Percentiles rank a stretch among this genome's conserved stretches.
phyloP scores from a whole-genome alignment of 306 rosid genomes.

The Pachyrhizus erosus region DNA sequence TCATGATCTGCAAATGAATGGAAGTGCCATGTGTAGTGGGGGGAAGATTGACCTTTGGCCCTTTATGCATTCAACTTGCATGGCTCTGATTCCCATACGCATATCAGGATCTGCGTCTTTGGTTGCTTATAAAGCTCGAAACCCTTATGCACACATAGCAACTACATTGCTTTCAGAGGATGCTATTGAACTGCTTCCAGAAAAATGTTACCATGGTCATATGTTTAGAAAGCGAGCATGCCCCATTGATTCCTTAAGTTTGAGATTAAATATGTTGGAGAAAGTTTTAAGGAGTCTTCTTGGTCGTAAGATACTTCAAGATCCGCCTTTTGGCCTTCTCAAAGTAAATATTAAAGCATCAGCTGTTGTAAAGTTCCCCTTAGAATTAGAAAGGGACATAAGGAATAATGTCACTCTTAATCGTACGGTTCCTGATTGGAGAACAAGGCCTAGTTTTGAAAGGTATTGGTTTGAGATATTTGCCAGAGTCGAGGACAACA shows the following conservation, averaged over 20 bases:
- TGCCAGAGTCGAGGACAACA: conserved; percentile 64
- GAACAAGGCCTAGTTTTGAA: conserved; percentile 68
- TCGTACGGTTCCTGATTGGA: conserved; percentile 64
- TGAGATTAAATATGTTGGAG: conserved; percentile 61
- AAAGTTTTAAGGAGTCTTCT: conserved; percentile 64
- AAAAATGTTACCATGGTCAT: conserved; percentile 69
- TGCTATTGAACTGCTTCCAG: conserved; percentile 76
- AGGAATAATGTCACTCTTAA: conserved; percentile 43
- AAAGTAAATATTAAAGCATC: conserved; percentile 77
- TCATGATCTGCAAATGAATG: conserved; percentile 53
- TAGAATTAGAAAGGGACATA: conserved; percentile 68
- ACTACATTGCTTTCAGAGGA: conserved; percentile 59
- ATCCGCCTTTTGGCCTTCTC: conserved; percentile 52
- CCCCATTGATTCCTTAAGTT: conserved; percentile 66
- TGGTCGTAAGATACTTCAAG: conserved; percentile 56
- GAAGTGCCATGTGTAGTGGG: conserved; percentile 43
- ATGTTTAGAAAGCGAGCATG: conserved; percentile 48
- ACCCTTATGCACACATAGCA: conserved; percentile 54
- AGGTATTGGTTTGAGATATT: conserved; percentile 70
- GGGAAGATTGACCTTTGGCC: conserved; percentile 54
- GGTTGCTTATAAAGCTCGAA: conserved; percentile 72
- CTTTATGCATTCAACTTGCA: conserved; percentile 63
- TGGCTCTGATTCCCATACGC: conserved; percentile 70
- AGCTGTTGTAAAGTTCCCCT: conserved; percentile 57
- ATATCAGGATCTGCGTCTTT: conserved; percentile 67